These are phyloP conservation scores for Coniferiporia sulphurascens DNA, from an alignment of 1,284 basidiomycete species.

Conservation along the genomic window DNA sequence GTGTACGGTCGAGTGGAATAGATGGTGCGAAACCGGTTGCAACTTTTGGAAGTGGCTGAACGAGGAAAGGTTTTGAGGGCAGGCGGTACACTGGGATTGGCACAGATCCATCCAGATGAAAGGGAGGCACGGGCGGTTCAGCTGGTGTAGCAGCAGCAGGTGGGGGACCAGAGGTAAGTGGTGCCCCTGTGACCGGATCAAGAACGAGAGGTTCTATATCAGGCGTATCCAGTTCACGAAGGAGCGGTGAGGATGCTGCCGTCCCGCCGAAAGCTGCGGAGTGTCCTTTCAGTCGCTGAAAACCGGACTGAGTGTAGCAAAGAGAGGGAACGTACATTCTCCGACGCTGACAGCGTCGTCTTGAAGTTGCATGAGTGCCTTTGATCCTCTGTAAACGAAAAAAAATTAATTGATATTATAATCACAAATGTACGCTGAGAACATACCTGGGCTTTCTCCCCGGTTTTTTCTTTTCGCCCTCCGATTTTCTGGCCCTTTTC, in stretches of 20 bases:
- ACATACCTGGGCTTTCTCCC: constrained; percentile 19
- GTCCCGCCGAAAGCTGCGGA: constrained; percentile 36
- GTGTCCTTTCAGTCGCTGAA: constrained; percentile 5
- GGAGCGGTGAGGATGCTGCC: constrained; percentile 40
- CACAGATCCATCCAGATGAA: constrained; percentile 40
- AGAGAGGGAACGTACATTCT: constrained; percentile 33
- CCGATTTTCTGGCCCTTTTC: constrained; percentile 34
- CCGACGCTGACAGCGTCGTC: constrained; percentile 36
- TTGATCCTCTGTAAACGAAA: constrained; percentile 16
- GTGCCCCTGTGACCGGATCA: constrained; percentile 17
- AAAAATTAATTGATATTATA: neutral
- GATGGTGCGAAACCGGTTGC: constrained; percentile 63
- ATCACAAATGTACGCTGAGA: neutral
- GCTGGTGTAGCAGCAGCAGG: constrained; percentile 25
- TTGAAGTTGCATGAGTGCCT: constrained; percentile 23
- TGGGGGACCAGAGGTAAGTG: constrained; percentile 21
- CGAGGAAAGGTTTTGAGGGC: constrained; percentile 72
- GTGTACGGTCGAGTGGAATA: constrained; percentile 57
- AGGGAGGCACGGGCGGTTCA: constrained; percentile 44
- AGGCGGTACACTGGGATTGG: constrained; percentile 69
- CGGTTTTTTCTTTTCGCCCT: constrained; percentile 35
- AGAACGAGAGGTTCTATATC: constrained; percentile 24
- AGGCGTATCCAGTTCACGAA: constrained; percentile 29
- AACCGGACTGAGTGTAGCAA: neutral
- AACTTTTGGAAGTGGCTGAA: constrained; percentile 70